These are phyloP conservation scores for Staphylotrichum tortipilum DNA, from an alignment of 495 filamentous ascomycete genomes.

Conservation along the genomic window DNA sequence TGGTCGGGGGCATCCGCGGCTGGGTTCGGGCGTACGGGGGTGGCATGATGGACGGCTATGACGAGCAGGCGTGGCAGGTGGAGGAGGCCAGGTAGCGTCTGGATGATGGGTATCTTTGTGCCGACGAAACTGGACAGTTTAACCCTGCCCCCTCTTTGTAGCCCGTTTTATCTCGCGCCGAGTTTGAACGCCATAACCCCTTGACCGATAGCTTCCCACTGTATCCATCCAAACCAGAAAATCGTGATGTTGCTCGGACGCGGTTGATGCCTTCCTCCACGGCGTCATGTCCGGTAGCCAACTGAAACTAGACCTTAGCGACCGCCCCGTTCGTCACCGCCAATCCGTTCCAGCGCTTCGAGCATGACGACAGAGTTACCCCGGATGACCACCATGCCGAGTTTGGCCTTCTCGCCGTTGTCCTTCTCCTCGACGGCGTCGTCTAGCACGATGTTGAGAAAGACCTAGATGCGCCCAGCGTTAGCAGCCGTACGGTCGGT, in stretches of 20 bases:
- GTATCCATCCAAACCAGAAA: background rate
- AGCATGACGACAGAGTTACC: slow-evolving; percentile 96
- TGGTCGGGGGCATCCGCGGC: slow-evolving; percentile 42
- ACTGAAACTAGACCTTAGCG: background rate
- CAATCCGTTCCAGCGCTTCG: slow-evolving; percentile 61
- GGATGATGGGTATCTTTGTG: slow-evolving; percentile 10
- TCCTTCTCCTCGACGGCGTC: slow-evolving; percentile 95
- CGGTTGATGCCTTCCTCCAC: background rate
- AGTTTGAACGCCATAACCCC: slow-evolving; percentile 11
- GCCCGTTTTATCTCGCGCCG: background rate
- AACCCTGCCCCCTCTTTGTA: background rate
- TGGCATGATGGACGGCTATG: slow-evolving; percentile 40
- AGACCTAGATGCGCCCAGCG: slow-evolving; percentile 53
- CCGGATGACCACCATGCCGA: slow-evolving; percentile 91
- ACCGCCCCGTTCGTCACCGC: slow-evolving; percentile 34
- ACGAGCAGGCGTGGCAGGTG: slow-evolving; percentile 37
- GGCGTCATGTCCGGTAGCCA: no score
- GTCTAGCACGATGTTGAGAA: slow-evolving; percentile 96
- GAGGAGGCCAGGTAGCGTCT: slow-evolving; percentile 11
- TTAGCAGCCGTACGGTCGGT: slow-evolving; percentile 1
- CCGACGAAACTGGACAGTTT: background rate
- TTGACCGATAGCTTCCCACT: slow-evolving; percentile 3
- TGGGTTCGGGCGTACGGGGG: slow-evolving; percentile 41
- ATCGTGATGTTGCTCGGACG: background rate
- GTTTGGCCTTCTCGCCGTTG: slow-evolving; percentile 79